These are phyloP conservation scores for Diutina sp. DNA, from an alignment of 1,139 yeast species.

Conservation along the genomic window DNA sequence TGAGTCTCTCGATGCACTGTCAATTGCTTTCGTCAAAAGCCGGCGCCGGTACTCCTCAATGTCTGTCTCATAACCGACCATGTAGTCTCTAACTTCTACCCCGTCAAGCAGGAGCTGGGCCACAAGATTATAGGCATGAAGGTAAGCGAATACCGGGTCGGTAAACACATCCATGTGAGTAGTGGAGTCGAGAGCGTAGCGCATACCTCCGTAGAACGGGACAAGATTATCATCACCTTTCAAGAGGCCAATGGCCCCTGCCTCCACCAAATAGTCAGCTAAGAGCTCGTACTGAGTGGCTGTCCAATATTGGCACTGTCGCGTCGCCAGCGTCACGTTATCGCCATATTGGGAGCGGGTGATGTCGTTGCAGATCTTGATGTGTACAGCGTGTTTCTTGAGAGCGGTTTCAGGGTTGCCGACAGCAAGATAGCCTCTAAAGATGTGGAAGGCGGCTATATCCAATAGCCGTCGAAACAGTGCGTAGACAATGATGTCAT, in stretches of 20 bases:
- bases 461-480: constrained; percentile 9
- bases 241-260: neutral
- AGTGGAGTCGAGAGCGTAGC: neutral
- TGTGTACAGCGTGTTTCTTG: neutral
- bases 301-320: neutral
- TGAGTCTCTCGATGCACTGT: neutral
- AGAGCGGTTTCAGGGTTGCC: neutral
- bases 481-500: constrained; percentile 16
- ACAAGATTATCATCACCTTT: neutral
- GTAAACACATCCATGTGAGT: neutral
- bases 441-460: neutral
- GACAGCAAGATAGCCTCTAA: neutral
- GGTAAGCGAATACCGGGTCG: neutral
- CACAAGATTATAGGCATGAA: neutral
- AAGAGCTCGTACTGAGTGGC: neutral
- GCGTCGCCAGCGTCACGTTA: neutral
- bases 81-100: neutral
- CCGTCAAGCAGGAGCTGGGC: neutral
- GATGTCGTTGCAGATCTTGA: neutral
- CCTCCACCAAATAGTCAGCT: neutral
- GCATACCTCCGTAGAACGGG: neutral
- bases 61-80: neutral
- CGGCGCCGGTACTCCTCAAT: neutral
- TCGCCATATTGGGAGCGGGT: constrained; percentile 1
- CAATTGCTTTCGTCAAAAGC: neutral